Evolutionary conservation across 192 early-diverging fungal species (phyloP).

Genomic region (Funneliformis geosporum): DNA sequence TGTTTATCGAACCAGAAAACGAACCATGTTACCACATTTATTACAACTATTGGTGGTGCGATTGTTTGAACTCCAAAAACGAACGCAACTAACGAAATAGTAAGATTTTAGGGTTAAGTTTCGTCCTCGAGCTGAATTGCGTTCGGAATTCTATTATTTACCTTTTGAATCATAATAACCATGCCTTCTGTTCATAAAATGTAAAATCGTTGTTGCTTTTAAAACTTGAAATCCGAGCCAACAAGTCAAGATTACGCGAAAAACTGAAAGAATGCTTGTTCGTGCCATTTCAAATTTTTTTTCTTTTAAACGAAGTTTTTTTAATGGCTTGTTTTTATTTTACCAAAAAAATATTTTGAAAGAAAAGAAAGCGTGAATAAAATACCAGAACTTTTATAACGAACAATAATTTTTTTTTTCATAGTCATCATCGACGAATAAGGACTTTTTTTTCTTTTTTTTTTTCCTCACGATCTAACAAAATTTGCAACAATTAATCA

Average conservation of each 20-base stretch:
- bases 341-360: neutral
- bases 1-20: conserved; percentile 30
- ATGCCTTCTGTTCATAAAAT: conserved; percentile 4
- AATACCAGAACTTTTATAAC: neutral
- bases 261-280: neutral
- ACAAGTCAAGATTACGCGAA: conserved; percentile 5
- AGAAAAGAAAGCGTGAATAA: neutral
- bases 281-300: neutral
- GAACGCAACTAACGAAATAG: neutral
- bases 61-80: conserved; percentile 9
- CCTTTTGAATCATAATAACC: conserved; percentile 27
- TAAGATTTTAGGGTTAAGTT: too few species aligned
- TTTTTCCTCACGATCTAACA: neutral
- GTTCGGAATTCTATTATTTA: neutral
- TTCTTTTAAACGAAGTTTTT: neutral
- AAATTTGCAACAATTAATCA: neutral
- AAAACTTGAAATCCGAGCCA: conserved; percentile 9
- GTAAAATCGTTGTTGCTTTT: conserved; percentile 18
- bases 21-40: conserved; percentile 25
- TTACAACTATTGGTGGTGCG: conserved; percentile 17
- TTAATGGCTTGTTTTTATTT: neutral
- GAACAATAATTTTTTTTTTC: neutral
- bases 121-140: neutral
- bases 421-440: neutral
- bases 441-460: too few species aligned